phyloP scores from a whole-genome alignment of 1,139 yeast genomes.

The Candida dubliniensis region DNA sequence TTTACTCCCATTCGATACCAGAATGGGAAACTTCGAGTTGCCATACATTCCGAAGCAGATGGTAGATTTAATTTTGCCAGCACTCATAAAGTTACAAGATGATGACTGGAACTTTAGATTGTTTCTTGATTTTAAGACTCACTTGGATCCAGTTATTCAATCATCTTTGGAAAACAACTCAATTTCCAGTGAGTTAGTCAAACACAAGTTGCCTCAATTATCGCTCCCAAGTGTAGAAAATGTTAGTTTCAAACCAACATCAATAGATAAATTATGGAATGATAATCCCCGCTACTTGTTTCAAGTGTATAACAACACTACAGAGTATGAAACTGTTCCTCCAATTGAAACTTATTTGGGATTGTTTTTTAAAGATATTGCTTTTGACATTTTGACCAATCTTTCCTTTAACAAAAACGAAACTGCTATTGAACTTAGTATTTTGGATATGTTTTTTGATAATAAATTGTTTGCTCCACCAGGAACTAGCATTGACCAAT shows the following conservation, averaged over 20 bases:
- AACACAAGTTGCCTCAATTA: conserved; percentile 49
- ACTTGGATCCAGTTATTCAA: conserved; percentile 37
- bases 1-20: conserved; percentile 42
- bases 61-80: conserved; percentile 53
- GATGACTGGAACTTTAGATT: conserved; percentile 30
- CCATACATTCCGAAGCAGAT: conserved; percentile 60
- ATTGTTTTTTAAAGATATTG: conserved; percentile 69
- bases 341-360: conserved; percentile 54
- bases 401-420: conserved; percentile 88
- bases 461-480: conserved; percentile 76
- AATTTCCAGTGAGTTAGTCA: conserved; percentile 40
- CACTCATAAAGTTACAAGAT: conserved; percentile 42
- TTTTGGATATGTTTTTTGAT: conserved; percentile 72
- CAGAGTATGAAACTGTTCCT: conserved; percentile 72
- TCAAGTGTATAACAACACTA: conserved; percentile 57
- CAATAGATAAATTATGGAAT: conserved; percentile 41
- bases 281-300: conserved; percentile 59
- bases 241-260: conserved; percentile 29
- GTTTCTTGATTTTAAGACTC: conserved; percentile 34
- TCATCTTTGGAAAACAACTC: conserved; percentile 37
- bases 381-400: conserved; percentile 71
- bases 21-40: conserved; percentile 29
- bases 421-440: conserved; percentile 79
- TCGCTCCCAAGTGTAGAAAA: conserved; percentile 46
- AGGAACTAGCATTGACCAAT: conserved; percentile 77